Evolutionary conservation across 768 basidiomycete genomes (phyloP).

Genomic region (Leccinum incarnatum): DNA sequence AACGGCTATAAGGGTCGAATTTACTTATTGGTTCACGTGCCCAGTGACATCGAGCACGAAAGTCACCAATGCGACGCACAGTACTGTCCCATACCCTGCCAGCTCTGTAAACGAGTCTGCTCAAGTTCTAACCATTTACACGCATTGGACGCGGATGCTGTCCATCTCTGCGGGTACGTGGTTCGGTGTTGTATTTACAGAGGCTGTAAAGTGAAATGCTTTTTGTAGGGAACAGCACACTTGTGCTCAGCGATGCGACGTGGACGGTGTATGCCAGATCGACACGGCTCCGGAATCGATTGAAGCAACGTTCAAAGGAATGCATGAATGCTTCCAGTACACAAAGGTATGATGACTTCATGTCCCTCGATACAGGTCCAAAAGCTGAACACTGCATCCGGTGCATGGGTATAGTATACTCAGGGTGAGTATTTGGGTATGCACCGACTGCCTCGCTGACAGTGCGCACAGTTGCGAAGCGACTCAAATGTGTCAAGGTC

Average conservation of each 20-base stretch:
- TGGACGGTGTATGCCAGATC: slow-evolving; percentile 54
- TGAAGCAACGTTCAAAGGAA: slow-evolving; percentile 58
- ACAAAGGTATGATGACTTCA: slow-evolving; percentile 45
- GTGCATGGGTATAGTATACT: slow-evolving; percentile 40
- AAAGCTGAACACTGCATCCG: not conserved
- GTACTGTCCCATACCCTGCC: slow-evolving; percentile 52
- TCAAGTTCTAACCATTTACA: slow-evolving; percentile 49
- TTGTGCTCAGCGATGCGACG: slow-evolving; percentile 44
- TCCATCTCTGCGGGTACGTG: slow-evolving; percentile 59
- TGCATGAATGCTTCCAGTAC: slow-evolving; percentile 58
- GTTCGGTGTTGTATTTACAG: not conserved
- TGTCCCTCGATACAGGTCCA: not conserved
- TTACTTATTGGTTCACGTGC: not conserved
- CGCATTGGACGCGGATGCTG: slow-evolving; percentile 35
- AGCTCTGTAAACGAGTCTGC: slow-evolving; percentile 55
- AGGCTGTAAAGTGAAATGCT: slow-evolving; percentile 7
- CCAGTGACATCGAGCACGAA: slow-evolving; percentile 46
- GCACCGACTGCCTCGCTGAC: not conserved
- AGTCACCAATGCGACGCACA: slow-evolving; percentile 49
- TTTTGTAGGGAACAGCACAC: slow-evolving; percentile 43
- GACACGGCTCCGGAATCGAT: slow-evolving; percentile 55
- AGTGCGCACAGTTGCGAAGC: slow-evolving; percentile 40
- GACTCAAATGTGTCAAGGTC: slow-evolving; percentile 46
- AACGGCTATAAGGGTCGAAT: not conserved
- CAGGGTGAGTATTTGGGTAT: slow-evolving; percentile 38